These are phyloP conservation scores for Botrytis paeoniae DNA, from an alignment of 2,329 filamentous ascomycete genomes.

Conservation along the genomic window DNA sequence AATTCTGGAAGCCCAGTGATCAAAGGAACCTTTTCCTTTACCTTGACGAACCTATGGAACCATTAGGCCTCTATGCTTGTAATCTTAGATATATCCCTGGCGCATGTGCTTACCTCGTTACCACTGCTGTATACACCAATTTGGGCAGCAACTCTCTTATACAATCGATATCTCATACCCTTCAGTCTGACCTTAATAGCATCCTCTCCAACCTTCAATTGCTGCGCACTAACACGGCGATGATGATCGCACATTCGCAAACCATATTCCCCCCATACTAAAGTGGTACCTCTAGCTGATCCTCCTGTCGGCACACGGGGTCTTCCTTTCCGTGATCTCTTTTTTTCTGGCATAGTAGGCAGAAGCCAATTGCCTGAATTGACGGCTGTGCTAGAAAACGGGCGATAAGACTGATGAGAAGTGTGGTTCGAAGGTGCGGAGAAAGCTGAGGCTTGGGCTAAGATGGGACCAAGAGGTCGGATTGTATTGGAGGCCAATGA, in stretches of 20 bases:
- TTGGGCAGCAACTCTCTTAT: constrained; percentile 87
- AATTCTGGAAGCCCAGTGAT: constrained; percentile 91
- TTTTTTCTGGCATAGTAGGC: constrained; percentile 74
- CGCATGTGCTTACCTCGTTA: constrained; percentile 66
- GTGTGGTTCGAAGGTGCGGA: constrained; percentile 33
- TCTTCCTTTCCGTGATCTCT: constrained; percentile 85
- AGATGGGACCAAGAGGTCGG: constrained; percentile 28
- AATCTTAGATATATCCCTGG: background rate
- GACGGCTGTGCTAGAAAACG: constrained; percentile 69
- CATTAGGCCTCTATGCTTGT: constrained; percentile 18
- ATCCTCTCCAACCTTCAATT: constrained; percentile 88
- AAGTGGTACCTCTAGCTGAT: constrained; percentile 86
- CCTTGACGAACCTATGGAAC: constrained; percentile 79
- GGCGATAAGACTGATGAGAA: constrained; percentile 50
- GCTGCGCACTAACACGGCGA: constrained; percentile 79
- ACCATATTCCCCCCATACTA: constrained; percentile 95
- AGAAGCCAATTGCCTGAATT: constrained; percentile 73
- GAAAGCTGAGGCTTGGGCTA: constrained; percentile 24
- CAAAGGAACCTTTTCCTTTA: constrained; percentile 96
- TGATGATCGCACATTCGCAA: constrained; percentile 92
- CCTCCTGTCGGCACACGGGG: constrained; percentile 87
- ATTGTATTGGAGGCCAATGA: constrained; percentile 37
- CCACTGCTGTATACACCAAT: constrained; percentile 94
- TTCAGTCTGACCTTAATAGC: constrained; percentile 85
- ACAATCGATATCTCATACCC: constrained; percentile 88